A percentile compares a stretch with the other conserved stretches of the same genome.
phyloP scores from a whole-genome alignment of 2,329 filamentous ascomycete genomes.

The Beauveria brongniartii region DNA sequence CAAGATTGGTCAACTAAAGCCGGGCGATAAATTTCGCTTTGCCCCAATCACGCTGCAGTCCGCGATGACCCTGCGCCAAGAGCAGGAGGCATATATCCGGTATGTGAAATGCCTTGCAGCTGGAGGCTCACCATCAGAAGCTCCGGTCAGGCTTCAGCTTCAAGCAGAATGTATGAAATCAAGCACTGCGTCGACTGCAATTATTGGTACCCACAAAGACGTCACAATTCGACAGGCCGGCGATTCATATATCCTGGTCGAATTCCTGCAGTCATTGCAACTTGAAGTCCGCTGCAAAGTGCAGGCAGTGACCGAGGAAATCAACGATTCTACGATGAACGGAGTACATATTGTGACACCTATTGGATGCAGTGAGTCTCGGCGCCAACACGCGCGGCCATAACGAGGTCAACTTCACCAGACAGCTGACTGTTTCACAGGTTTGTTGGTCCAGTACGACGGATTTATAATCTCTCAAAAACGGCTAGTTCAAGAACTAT shows the following conservation, averaged over 20 bases:
- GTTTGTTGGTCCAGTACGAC: neutral
- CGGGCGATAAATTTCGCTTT: constrained; percentile 36
- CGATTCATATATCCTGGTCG: neutral
- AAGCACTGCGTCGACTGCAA: neutral
- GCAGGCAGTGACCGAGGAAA: constrained; percentile 1
- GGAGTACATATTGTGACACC: constrained; percentile 1
- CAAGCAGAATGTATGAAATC: neutral
- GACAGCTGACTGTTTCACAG: neutral
- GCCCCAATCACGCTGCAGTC: neutral
- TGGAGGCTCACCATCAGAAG: neutral
- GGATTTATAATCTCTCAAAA: neutral
- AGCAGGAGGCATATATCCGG: neutral
- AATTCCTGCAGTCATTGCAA: neutral
- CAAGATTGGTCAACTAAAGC: constrained; percentile 54
- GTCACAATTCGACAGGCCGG: neutral
- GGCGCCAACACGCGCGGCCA: neutral
- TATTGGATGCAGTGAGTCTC: constrained; percentile 2
- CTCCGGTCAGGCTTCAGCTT: neutral
- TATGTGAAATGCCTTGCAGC: neutral
- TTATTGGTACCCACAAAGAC: neutral
- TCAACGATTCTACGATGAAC: neutral
- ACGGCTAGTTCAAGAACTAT: neutral
- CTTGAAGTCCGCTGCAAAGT: constrained; percentile 1
- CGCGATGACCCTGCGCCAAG: neutral
- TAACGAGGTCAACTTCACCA: neutral